Evolutionary conservation across 1,139 yeast genomes (phyloP).

Genomic region (Williopsis jadinii): DNA sequence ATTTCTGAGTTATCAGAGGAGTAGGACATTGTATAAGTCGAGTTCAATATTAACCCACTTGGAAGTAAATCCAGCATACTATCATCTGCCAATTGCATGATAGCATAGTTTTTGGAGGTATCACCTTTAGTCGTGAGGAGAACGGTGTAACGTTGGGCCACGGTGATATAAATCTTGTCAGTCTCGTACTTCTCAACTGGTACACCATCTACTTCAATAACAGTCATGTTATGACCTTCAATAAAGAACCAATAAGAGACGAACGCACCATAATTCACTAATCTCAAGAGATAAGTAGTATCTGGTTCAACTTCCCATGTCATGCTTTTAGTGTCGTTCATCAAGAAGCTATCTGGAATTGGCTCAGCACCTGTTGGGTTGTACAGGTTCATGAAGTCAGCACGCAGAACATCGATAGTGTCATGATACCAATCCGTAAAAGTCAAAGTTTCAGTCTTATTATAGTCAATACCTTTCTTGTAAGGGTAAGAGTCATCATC

Average conservation of each 20-base stretch:
- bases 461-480: slow-evolving; percentile 47
- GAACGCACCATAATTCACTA: slow-evolving; percentile 80
- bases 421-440: slow-evolving; percentile 85
- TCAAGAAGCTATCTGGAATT: slow-evolving; percentile 69
- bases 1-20: slow-evolving; percentile 39
- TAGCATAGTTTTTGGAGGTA: slow-evolving; percentile 59
- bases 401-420: slow-evolving; percentile 42
- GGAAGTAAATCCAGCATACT: slow-evolving; percentile 76
- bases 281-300: slow-evolving; percentile 71
- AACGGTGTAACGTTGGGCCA: slow-evolving; percentile 75
- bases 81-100: slow-evolving; percentile 70
- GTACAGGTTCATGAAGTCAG: slow-evolving; percentile 54
- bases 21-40: slow-evolving; percentile 68
- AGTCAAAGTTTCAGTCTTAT: slow-evolving; percentile 64
- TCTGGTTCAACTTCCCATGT: slow-evolving; percentile 71
- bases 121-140: slow-evolving; percentile 62
- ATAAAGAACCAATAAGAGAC: slow-evolving; percentile 79
- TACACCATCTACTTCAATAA: slow-evolving; percentile 81
- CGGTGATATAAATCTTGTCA: slow-evolving; percentile 54
- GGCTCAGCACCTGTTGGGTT: slow-evolving; percentile 99
- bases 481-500: slow-evolving; percentile 42
- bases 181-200: slow-evolving; percentile 62
- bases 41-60: slow-evolving; percentile 51
- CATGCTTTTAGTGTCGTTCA: slow-evolving; percentile 70
- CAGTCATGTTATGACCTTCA: slow-evolving; percentile 76